phyloP scores from a whole-genome alignment of 2,329 filamentous ascomycete genomes.

The Boeremia exigua region DNA sequence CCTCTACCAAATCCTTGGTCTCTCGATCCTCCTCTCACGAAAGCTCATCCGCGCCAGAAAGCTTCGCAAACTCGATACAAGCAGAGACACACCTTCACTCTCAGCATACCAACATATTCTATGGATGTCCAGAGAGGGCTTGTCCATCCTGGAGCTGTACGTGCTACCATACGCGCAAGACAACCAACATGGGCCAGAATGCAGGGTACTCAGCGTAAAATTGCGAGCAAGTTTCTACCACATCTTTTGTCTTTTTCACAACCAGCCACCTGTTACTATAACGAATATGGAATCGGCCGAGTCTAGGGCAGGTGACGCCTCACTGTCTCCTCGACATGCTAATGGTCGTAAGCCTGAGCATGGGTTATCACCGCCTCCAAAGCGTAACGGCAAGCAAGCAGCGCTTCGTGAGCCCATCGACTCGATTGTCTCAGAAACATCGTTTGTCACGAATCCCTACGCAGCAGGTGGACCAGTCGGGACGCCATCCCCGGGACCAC shows the following conservation, averaged over 20 bases:
- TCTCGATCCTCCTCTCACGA: constrained; percentile 85
- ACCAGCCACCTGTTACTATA: constrained; percentile 73
- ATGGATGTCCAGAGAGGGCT: constrained; percentile 91
- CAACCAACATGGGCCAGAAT: constrained; percentile 74
- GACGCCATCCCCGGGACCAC: constrained; percentile 51
- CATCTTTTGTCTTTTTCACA: constrained; percentile 95
- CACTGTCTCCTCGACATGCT: constrained; percentile 32
- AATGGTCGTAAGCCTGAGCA: constrained; percentile 34
- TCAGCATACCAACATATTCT: constrained; percentile 90
- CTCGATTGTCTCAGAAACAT: constrained; percentile 57
- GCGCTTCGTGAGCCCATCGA: constrained; percentile 56
- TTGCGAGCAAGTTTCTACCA: constrained; percentile 94
- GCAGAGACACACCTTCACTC: constrained; percentile 78
- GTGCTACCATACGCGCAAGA: constrained; percentile 76
- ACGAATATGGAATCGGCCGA: constrained; percentile 45
- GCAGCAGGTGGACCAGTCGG: constrained; percentile 48
- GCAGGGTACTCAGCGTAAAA: constrained; percentile 90
- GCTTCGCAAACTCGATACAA: constrained; percentile 79
- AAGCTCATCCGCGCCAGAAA: constrained; percentile 84
- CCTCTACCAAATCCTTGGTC: constrained; percentile 87
- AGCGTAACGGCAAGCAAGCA: constrained; percentile 45
- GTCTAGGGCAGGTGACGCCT: constrained; percentile 31
- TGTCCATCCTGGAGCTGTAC: constrained; percentile 84
- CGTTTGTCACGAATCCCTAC: constrained; percentile 59
- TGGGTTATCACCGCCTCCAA: constrained; percentile 38